Conservation (phyloP, 78 protist species). For the Bigelowiella natans region DNA sequence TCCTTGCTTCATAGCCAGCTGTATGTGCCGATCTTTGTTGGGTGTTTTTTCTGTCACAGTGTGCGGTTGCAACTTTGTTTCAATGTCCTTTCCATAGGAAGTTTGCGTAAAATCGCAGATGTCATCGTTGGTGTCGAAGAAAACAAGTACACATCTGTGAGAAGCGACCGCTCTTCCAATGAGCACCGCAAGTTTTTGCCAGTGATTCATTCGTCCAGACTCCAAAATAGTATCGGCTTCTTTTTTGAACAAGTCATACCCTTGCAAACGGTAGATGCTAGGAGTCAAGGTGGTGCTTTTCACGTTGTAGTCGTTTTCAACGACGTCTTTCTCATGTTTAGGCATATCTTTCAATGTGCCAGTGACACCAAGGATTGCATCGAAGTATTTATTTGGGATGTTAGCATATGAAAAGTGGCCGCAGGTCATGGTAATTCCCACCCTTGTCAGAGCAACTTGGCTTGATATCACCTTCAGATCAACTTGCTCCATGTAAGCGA, state of each 20-base stretch:
- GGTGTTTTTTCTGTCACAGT: background rate
- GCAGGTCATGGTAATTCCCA: background rate
- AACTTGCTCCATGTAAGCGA: background rate
- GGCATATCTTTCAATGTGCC: conserved; percentile 12
- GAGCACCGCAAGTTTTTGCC: background rate
- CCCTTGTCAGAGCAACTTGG: background rate
- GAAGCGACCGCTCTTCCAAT: background rate
- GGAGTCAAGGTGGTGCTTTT: background rate
- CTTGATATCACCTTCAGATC: background rate
- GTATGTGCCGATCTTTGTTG: background rate
- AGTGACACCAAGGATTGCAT: conserved; percentile 17
- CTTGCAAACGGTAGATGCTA: background rate
- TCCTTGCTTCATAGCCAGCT: background rate
- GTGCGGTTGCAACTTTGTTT: background rate
- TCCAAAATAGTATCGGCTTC: background rate
- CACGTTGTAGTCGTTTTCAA: background rate
- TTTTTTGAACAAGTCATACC: background rate
- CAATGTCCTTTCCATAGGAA: background rate
- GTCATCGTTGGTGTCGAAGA: background rate
- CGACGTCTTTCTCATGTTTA: background rate
- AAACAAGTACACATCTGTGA: conserved; percentile 21
- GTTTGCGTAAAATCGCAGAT: background rate
- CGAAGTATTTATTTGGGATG: background rate
- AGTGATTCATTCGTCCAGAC: background rate
- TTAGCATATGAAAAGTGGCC: conserved; percentile 2